Base-by-base conservation (phyloP, 805 yeast species). In the Teunomyces tritomae region DNA sequence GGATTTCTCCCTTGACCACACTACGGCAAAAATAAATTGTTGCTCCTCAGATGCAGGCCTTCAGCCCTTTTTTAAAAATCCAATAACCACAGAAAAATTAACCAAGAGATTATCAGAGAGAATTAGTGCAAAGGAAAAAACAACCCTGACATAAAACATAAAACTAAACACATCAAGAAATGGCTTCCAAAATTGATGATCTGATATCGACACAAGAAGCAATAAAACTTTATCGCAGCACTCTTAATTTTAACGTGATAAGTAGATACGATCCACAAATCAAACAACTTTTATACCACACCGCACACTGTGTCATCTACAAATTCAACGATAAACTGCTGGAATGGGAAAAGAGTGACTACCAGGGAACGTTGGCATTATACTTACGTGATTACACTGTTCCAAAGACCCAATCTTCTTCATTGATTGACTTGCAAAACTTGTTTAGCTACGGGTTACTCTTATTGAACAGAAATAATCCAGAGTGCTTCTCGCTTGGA, bases 181-280 rank as follows among this genome's bases (percentile, higher is more conserved):
- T 37, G 40, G 29, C 40, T 11, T 10, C 40, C 11, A 37, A 37
- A 29, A 37, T 29, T 5, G 34, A 29, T 39, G 63, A 76, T 48
- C 74, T 68, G 47, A 67, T 74, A 46, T 71, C 76, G 13, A 69
- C 73, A 3, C 63, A 62, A 44, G 66, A 67, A 54, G 79, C 86
- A 0, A 62, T 82, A 47, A 86, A 82, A 44, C 76, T 86, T 17
- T 87, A 82, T 58, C 76, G 83, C 44, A 82, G 80, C 51, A 85
- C 91, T 0, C 67, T 87, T 41, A 85, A 87, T 43, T 86, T 79
- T 67, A 87, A 86, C 60, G 91, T 87, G 45, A 84, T 87, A 28
- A 84, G 86, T 20, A 76, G 90, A 50, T 87, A 87, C 58, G 95
- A 87, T 55, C 87, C 91, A 0, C 74, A 75, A 52, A 80, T 85